phyloP scores from a whole-genome alignment of 176 grass and related monocot species.

The Oryza meridionalis region DNA sequence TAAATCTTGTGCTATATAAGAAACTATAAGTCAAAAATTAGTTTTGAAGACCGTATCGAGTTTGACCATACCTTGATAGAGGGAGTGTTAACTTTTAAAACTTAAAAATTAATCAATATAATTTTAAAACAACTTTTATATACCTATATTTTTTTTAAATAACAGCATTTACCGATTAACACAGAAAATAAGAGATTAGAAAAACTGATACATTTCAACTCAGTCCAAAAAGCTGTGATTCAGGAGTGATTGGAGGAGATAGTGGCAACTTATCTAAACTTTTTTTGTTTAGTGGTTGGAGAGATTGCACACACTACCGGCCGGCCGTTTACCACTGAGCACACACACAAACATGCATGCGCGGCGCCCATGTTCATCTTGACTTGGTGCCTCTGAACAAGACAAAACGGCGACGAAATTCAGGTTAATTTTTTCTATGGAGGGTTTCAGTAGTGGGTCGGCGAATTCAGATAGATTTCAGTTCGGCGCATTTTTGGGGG shows the following conservation, averaged over 20 bases:
- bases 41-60: too few species aligned
- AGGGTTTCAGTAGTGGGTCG: not conserved
- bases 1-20: too few species aligned
- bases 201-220: too few species aligned
- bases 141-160: too few species aligned
- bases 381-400: constrained; percentile 16
- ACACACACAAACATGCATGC: not conserved
- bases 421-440: not conserved
- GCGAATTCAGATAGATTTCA: not conserved
- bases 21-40: too few species aligned
- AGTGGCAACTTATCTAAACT: constrained; percentile 25
- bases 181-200: too few species aligned
- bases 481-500: constrained; percentile 33
- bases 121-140: too few species aligned
- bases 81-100: too few species aligned
- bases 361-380: constrained; percentile 42
- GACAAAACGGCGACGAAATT: not conserved
- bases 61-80: too few species aligned
- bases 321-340: constrained; percentile 49
- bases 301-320: not conserved
- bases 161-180: too few species aligned
- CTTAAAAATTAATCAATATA: too few species aligned
- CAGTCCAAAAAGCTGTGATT: not conserved
- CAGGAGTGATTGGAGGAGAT: constrained; percentile 67
- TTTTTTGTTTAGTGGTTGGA: constrained; percentile 21